These are phyloP conservation scores for Gossypium davidsonii DNA, from an alignment of 441 rosid species.

Conservation along the genomic window DNA sequence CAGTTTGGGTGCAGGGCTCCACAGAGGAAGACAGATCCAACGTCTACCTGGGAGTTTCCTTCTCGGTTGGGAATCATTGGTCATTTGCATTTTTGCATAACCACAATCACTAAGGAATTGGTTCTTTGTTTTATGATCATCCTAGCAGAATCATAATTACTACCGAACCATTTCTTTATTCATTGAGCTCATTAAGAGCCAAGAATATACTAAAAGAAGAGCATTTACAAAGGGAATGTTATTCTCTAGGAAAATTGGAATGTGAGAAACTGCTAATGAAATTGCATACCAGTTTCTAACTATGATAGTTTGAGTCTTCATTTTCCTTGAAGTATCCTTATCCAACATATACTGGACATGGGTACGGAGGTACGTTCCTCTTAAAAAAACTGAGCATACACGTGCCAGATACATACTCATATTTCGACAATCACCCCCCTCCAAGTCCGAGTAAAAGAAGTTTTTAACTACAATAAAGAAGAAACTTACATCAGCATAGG, in stretches of 20 bases:
- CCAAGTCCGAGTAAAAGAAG: background rate
- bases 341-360: background rate
- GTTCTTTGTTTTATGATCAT: background rate
- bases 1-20: background rate
- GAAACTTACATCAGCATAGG: slow-evolving; percentile 82
- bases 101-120: background rate
- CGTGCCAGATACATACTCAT: background rate
- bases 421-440: background rate
- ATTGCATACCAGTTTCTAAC: background rate
- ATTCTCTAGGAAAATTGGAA: background rate
- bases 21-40: background rate
- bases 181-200: background rate
- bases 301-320: background rate
- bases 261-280: background rate
- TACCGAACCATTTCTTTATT: background rate
- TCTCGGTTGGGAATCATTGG: background rate
- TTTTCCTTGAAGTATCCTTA: background rate
- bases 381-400: background rate
- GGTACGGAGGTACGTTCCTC: background rate
- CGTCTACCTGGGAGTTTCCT: background rate
- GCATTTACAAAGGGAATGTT: background rate
- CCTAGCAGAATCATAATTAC: background rate
- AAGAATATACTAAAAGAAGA: background rate
- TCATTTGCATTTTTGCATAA: background rate
- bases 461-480: background rate